A percentile compares a stretch with the other conserved stretches of the same genome.
These are phyloP conservation scores for Dillenia suffruticosa DNA, from an alignment of 164 flowering plant genomes.

Conservation along the genomic window DNA sequence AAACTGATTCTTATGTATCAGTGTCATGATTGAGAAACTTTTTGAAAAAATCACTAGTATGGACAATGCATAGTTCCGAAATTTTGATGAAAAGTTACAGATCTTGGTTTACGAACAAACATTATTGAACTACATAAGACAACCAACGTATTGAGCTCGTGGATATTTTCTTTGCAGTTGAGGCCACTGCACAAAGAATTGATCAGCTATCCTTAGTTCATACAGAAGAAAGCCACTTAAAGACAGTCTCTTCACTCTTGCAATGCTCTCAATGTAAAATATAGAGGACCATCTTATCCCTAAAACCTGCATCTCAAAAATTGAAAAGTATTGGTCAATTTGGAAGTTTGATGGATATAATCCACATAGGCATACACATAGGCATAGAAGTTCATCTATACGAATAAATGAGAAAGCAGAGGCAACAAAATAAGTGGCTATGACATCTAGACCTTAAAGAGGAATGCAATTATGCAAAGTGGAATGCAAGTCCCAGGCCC, in stretches of 20 bases:
- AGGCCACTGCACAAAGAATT: slow-evolving; percentile 92
- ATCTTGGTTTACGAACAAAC: too few relatives aligned
- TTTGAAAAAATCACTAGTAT: too few relatives aligned
- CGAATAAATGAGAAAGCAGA: too few relatives aligned
- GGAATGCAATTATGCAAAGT: slow-evolving; percentile 69
- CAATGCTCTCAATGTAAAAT: slow-evolving; percentile 87
- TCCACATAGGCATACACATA: too few relatives aligned
- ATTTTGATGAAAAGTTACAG: too few relatives aligned
- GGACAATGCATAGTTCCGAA: too few relatives aligned
- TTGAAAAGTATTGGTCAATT: too few relatives aligned
- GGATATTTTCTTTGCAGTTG: slow-evolving; percentile 73
- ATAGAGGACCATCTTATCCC: slow-evolving; percentile 84
- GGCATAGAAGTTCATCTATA: background rate
- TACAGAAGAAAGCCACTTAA: slow-evolving; percentile 87
- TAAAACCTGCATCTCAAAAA: slow-evolving; percentile 45
- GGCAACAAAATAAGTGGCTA: background rate
- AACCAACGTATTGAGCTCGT: slow-evolving; percentile 69
- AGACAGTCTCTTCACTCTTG: slow-evolving; percentile 81
- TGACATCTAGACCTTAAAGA: slow-evolving; percentile 59
- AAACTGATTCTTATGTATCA: too few relatives aligned
- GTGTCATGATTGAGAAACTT: too few relatives aligned
- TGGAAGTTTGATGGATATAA: too few relatives aligned
- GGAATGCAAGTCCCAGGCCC: slow-evolving; percentile 99
- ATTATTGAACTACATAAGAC: slow-evolving; percentile 41
- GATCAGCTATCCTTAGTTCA: slow-evolving; percentile 78